Base-by-base conservation (phyloP, 306 rosid genomes). In the Argentina anserina region DNA sequence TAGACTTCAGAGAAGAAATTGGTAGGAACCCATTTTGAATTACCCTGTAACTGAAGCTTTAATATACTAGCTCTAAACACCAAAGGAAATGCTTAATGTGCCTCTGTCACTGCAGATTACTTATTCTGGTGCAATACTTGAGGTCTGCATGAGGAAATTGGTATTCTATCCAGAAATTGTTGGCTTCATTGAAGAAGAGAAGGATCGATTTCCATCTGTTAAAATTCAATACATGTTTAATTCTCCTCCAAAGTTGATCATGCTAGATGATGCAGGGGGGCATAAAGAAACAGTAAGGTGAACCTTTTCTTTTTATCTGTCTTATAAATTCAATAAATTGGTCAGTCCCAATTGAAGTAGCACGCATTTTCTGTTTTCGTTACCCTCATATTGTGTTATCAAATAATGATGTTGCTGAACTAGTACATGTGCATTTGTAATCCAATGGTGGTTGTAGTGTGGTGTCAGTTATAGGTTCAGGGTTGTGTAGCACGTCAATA, bases 71-170 rank as follows among this genome's bases (percentile, higher is more conserved):
- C 49, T 52, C 56, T 50, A n/a, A 70, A 50, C 23, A 13, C 49
- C 23, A 36, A 34, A 15, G 26, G 46, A 37, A 36, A 41, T 59
- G 60, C 42, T 76, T 53, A 12, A 37, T 37, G 31, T 36, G 70
- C 53, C 39, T 33, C 50, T 53, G 37, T 65, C 15, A 61, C 75
- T 81, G 66, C 87, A 93, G 98, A 62, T 94, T 50, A 84, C 87
- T 4, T 94, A 94, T 84, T 73, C 96, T 21, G 97, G 97, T 71
- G 96, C 92, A 31, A 31, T 89, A 53, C 69, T 94, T 71, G 97
- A 94, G 82, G 99, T 91, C 72, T 94, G 99, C 90, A 86, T 91
- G 99, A 83, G 96, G 83, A 91, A 94, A 73, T 89, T 94, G 72
- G 96, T 89, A 45, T 94, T 94, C 89, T 91, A 94, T 81, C 99